Percentiles rank a stretch among this genome's conserved stretches.
Conservation (phyloP, 805 yeast genomes). For the Dipodascus albidus region DNA sequence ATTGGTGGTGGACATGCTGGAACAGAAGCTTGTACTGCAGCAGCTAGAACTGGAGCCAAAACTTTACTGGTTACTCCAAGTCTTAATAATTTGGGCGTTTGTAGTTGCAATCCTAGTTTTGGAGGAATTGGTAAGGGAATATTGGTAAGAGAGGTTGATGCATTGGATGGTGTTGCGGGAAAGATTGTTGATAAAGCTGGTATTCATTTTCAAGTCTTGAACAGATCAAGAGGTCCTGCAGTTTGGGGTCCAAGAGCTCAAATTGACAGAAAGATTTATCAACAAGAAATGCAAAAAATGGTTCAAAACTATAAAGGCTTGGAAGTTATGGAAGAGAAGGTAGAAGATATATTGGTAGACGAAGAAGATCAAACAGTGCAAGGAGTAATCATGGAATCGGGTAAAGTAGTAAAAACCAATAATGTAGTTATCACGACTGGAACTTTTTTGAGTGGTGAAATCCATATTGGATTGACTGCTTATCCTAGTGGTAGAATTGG, state of each 20-base stretch:
- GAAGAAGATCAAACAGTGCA: conserved; percentile 33
- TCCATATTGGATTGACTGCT: conserved; percentile 73
- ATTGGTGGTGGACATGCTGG: conserved; percentile 99
- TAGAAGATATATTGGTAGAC: conserved; percentile 71
- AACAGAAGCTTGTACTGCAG: conserved; percentile 90
- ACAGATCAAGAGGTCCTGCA: conserved; percentile 84
- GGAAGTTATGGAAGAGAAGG: conserved; percentile 57
- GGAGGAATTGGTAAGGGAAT: conserved; percentile 99
- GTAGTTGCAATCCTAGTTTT: conserved; percentile 95
- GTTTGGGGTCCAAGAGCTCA: conserved; percentile 99
- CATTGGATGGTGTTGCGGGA: conserved; percentile 86
- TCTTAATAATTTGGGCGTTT: conserved; percentile 69
- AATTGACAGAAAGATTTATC: conserved; percentile 75
- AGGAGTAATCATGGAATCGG: conserved; percentile 69
- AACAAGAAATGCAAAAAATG: conserved; percentile 64
- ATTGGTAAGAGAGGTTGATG: conserved; percentile 83
- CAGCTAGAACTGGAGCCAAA: conserved; percentile 70
- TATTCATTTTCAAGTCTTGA: conserved; percentile 77
- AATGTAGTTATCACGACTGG: conserved; percentile 90
- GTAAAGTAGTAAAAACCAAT: conserved; percentile 44
- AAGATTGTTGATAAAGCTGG: conserved; percentile 88
- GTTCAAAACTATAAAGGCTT: conserved; percentile 41
- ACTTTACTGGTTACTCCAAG: conserved; percentile 73
- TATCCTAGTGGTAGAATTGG: conserved; percentile 92
- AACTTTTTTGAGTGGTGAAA: conserved; percentile 88